phyloP scores from a whole-genome alignment of 2,329 filamentous ascomycete species.

The Beauveria sp. region DNA sequence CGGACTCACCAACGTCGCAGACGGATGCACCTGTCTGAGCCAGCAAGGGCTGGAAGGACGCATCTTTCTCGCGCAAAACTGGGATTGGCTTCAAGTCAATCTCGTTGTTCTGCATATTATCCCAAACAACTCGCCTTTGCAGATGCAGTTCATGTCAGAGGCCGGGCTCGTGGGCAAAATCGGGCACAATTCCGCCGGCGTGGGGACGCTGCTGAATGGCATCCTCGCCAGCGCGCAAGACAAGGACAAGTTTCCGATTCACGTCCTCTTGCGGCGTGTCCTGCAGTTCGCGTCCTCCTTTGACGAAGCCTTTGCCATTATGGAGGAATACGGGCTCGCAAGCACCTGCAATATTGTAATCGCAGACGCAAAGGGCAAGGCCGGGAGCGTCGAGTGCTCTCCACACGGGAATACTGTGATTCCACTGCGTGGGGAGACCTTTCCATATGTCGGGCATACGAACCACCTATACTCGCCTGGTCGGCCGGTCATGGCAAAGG shows the following conservation, averaged over 20 bases:
- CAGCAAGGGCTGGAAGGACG: neutral
- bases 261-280: neutral
- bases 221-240: neutral
- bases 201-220: constrained; percentile 1
- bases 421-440: neutral
- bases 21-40: neutral
- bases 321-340: neutral
- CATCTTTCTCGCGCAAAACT: constrained; percentile 6
- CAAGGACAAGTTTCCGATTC: neutral
- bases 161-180: constrained; percentile 1
- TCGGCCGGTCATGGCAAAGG: neutral
- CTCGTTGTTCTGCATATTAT: neutral
- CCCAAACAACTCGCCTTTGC: neutral
- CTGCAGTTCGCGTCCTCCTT: neutral
- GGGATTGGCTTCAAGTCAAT: neutral
- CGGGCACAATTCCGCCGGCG: neutral
- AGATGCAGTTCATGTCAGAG: neutral
- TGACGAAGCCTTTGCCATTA: neutral
- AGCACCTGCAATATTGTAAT: neutral
- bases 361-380: neutral
- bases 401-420: neutral
- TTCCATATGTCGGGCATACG: neutral
- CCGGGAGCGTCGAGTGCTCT: neutral
- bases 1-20: constrained; percentile 2
- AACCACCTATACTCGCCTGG: neutral